A percentile compares a stretch with the other conserved stretches of the same genome.
These are phyloP conservation scores for Sporothrix dimorphospora DNA, from an alignment of 2,329 filamentous ascomycete genomes.

Conservation along the genomic window DNA sequence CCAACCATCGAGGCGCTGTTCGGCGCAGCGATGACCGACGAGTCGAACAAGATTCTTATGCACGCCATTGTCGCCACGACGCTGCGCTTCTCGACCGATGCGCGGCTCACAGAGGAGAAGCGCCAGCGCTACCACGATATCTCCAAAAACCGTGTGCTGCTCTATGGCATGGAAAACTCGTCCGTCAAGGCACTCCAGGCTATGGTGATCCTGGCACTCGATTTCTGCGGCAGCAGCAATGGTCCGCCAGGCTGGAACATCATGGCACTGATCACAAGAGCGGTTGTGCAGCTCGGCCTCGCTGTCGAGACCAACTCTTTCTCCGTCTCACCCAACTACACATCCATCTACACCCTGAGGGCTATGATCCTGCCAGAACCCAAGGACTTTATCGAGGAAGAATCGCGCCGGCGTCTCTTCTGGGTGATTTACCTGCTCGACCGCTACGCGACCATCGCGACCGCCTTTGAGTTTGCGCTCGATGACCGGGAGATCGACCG, in stretches of 20 bases:
- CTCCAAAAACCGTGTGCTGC: constrained; percentile 82
- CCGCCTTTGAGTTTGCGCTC: constrained; percentile 88
- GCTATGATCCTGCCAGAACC: constrained; percentile 84
- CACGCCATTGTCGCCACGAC: constrained; percentile 90
- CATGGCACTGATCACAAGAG: constrained; percentile 83
- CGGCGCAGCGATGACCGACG: constrained; percentile 73
- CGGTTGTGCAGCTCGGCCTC: constrained; percentile 84
- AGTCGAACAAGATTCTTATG: constrained; percentile 79
- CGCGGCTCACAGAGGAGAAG: constrained; percentile 71
- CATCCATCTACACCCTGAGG: constrained; percentile 85
- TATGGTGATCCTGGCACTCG: constrained; percentile 81
- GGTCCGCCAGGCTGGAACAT: constrained; percentile 92
- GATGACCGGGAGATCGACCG: constrained; percentile 90
- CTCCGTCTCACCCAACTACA: constrained; percentile 74
- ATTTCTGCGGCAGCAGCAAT: constrained; percentile 84
- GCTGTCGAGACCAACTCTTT: constrained; percentile 81
- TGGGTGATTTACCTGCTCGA: constrained; percentile 95
- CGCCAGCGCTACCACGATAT: constrained; percentile 75
- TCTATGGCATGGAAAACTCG: constrained; percentile 87
- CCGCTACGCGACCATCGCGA: constrained; percentile 86
- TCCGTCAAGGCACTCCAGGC: constrained; percentile 88
- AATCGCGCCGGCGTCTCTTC: constrained; percentile 80
- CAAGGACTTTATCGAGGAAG: constrained; percentile 85
- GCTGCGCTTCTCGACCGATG: constrained; percentile 79
- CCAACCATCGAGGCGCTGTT: constrained; percentile 82